These are phyloP conservation scores for Fibroporia radiculosa DNA, from an alignment of 768 basidiomycete species.

Conservation along the genomic window DNA sequence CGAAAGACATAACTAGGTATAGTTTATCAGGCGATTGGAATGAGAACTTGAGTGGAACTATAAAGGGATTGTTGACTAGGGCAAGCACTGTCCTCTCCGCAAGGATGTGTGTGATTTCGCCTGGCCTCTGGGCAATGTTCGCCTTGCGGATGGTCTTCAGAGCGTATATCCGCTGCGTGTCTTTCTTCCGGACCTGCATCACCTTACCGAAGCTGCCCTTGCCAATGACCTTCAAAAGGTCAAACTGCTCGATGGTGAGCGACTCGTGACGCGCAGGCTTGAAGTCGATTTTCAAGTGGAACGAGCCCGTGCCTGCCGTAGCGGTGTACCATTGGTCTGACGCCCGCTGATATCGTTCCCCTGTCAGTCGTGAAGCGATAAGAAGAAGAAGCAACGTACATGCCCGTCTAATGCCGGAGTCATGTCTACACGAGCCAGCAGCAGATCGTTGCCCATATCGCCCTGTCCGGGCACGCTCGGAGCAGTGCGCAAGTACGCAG, in stretches of 20 bases:
- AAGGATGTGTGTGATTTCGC: slow-evolving; percentile 96
- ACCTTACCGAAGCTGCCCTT: slow-evolving; percentile 98
- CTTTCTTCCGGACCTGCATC: slow-evolving; percentile 99
- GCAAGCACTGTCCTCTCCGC: slow-evolving; percentile 96
- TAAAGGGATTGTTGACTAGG: slow-evolving; percentile 97
- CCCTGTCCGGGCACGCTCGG: slow-evolving; percentile 65
- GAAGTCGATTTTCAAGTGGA: slow-evolving; percentile 95
- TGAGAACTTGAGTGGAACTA: slow-evolving; percentile 97
- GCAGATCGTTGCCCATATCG: slow-evolving; percentile 96
- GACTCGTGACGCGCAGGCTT: slow-evolving; percentile 78
- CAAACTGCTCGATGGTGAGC: slow-evolving; percentile 94
- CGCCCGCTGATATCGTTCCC: slow-evolving; percentile 43
- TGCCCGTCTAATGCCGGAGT: slow-evolving; percentile 76
- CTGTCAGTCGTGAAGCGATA: background rate
- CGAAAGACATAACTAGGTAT: slow-evolving; percentile 95
- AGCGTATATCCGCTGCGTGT: slow-evolving; percentile 95
- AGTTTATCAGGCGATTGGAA: slow-evolving; percentile 98
- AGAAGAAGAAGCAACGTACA: slow-evolving; percentile 32
- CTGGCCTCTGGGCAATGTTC: slow-evolving; percentile 90
- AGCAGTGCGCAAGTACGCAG: slow-evolving; percentile 83
- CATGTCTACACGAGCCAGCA: slow-evolving; percentile 89
- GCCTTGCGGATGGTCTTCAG: slow-evolving; percentile 98
- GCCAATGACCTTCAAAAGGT: slow-evolving; percentile 94
- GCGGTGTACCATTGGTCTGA: slow-evolving; percentile 90
- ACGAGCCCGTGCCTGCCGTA: slow-evolving; percentile 77